phyloP scores from a whole-genome alignment of 176 grass and related monocot genomes.

The Carex pumila region DNA sequence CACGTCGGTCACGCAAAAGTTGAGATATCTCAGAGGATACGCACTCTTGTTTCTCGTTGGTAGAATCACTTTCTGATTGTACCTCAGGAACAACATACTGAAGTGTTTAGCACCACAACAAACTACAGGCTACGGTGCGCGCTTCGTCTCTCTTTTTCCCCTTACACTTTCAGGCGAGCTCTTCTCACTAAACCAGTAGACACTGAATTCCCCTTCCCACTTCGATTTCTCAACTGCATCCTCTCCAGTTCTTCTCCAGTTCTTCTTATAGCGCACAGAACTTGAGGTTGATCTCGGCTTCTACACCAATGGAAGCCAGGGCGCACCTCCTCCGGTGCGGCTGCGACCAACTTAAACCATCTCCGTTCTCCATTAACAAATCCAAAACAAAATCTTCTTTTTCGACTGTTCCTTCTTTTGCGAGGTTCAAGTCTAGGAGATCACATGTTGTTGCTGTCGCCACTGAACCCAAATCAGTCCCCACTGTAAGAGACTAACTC shows the following conservation, averaged over 20 bases:
- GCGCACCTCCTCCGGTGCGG: slow-evolving; percentile 65
- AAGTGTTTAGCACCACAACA: not conserved
- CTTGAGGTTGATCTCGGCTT: not conserved
- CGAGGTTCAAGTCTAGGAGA: slow-evolving; percentile 5
- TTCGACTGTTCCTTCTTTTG: not conserved
- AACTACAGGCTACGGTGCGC: not conserved
- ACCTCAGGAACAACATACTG: not conserved
- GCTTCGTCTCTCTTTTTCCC: not conserved
- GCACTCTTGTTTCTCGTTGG: too few species aligned
- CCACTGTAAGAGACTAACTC: slow-evolving; percentile 51
- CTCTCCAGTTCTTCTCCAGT: not conserved
- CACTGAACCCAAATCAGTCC: slow-evolving; percentile 41
- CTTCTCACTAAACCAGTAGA: not conserved
- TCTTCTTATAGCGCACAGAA: not conserved
- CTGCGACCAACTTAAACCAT: slow-evolving; percentile 32
- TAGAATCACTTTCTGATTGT: not conserved
- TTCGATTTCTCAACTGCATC: not conserved
- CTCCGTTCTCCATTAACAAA: slow-evolving; percentile 3
- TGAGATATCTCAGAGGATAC: too few species aligned
- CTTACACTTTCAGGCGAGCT: not conserved
- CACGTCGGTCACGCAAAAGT: too few species aligned
- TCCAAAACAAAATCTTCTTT: not conserved
- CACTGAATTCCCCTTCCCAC: not conserved
- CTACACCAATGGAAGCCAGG: slow-evolving; percentile 48
- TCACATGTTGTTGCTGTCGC: slow-evolving; percentile 54